Evolutionary conservation across 2,329 filamentous ascomycete genomes (phyloP).

Genomic region (Trichoderma atrobrunneum): DNA sequence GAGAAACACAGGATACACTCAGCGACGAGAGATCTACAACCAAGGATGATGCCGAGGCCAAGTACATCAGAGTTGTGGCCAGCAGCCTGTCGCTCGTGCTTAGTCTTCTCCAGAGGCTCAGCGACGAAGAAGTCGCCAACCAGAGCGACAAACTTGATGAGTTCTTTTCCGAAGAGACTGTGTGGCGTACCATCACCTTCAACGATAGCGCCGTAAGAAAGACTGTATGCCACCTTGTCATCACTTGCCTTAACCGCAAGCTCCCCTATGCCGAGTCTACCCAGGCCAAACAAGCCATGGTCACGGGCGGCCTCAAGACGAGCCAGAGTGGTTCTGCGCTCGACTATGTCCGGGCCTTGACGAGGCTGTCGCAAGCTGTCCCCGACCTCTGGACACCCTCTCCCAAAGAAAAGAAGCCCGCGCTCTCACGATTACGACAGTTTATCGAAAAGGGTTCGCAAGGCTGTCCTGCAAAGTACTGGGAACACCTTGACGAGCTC

Average conservation of each 20-base stretch:
- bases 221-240: slow-evolving; percentile 50
- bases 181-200: slow-evolving; percentile 66
- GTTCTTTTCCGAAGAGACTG: slow-evolving; percentile 62
- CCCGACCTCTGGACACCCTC: slow-evolving; percentile 70
- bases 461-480: slow-evolving; percentile 68
- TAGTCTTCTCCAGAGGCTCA: slow-evolving; percentile 50
- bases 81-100: slow-evolving; percentile 55
- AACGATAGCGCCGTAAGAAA: slow-evolving; percentile 55
- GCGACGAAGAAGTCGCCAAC: slow-evolving; percentile 54
- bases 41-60: slow-evolving; percentile 78
- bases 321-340: slow-evolving; percentile 71
- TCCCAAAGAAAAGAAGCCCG: slow-evolving; percentile 49
- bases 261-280: slow-evolving; percentile 49
- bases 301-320: slow-evolving; percentile 70
- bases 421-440: slow-evolving; percentile 57
- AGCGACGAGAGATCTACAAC: slow-evolving; percentile 87
- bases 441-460: slow-evolving; percentile 86
- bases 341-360: slow-evolving; percentile 66
- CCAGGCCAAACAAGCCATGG: slow-evolving; percentile 56
- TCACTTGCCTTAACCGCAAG: slow-evolving; percentile 46
- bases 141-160: slow-evolving; percentile 60
- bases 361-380: slow-evolving; percentile 60
- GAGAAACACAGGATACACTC: slow-evolving; percentile 76
- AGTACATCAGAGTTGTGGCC: slow-evolving; percentile 73
- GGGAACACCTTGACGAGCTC: slow-evolving; percentile 65